A percentile compares a stretch with the other conserved stretches of the same genome.
Conservation (phyloP, 805 yeast genomes). For the Saturnispora sekii region DNA sequence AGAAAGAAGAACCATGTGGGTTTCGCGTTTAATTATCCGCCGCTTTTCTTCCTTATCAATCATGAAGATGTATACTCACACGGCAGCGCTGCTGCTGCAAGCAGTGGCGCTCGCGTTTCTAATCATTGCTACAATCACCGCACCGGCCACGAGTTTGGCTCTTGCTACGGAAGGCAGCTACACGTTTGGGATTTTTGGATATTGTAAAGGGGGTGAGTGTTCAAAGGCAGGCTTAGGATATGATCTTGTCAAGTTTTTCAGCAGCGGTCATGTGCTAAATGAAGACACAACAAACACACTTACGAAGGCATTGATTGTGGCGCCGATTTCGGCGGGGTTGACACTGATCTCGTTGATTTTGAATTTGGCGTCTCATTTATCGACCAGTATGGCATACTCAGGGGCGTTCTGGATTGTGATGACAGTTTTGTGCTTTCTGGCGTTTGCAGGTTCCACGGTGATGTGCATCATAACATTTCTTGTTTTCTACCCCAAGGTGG, state of each 20-base stretch:
- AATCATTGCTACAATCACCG: conserved; percentile 49
- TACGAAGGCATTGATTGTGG: conserved; percentile 44
- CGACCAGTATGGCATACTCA: conserved; percentile 8
- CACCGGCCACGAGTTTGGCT: conserved; percentile 47
- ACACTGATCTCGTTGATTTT: conserved; percentile 37
- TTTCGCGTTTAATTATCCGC: background rate
- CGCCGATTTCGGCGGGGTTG: conserved; percentile 61
- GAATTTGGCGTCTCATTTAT: conserved; percentile 22
- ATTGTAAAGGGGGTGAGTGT: conserved; percentile 31
- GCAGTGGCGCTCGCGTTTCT: conserved; percentile 51
- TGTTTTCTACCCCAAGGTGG: conserved; percentile 52
- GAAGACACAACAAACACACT: conserved; percentile 38
- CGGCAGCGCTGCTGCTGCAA: conserved; percentile 34
- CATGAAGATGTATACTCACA: conserved; percentile 18
- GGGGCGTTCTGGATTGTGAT: conserved; percentile 31
- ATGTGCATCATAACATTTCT: conserved; percentile 46
- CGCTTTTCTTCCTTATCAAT: background rate
- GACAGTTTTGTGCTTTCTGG: conserved; percentile 35
- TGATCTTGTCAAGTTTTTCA: conserved; percentile 23
- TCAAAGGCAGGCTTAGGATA: conserved; percentile 32
- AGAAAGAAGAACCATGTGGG: background rate
- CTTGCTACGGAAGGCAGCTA: conserved; percentile 38
- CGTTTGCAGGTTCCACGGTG: conserved; percentile 46
- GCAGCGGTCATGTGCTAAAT: conserved; percentile 36
- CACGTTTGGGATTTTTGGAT: conserved; percentile 61